Base-by-base conservation (phyloP, 257 asterid species). In the Eustoma russellianum region DNA sequence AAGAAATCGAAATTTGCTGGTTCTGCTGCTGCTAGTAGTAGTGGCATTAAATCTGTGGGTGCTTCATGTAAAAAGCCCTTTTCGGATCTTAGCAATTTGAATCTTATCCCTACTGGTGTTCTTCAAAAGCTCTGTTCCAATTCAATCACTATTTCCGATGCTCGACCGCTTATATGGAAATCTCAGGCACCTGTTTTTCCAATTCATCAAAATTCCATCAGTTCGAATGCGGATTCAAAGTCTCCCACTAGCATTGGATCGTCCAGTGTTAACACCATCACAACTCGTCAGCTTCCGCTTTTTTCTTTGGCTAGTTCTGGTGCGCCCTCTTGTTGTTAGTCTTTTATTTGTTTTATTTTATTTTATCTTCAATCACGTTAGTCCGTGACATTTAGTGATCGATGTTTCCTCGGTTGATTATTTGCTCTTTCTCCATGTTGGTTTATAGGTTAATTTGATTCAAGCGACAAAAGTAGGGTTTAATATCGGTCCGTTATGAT, bases 241-340 rank as follows among this genome's bases (percentile, higher is more conserved):
- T 78, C 95, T 50, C 64, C 64, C 45, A 55, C 80, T 19, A 83
- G 88, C 58, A 74, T 78, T 55, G 89, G 80, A 17, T 78, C 79
- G 6, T 74, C 76, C 81, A 63, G 33, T 60, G 55, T 72, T 38
- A 65, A 53, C 50, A 18, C 54, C 35, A 63, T 55, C n/a, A 70
- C 67, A 10, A 62, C 55, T 24, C 50, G 17, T 60, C 69, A 6
- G 5, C 55, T 60, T 13, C 67, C 57, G 40, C 46, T n/a, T 52
- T 63, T 70, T 10, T 44, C 55, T 11, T 44, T 52, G 13, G 16
- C 64, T 16, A 17, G 57, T 53, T 54, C 48, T 35, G 64, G 88
- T 79, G 14, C 17, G 59, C 35, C 43, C 17, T 3, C n/a, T n/a
- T n/a, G n/a, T n/a, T n/a, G n/a, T 35, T 5, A 35, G 41, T 35